Evolutionary conservation across 495 filamentous ascomycete genomes (phyloP).

Genomic region (Aspergillus kassunensis): DNA sequence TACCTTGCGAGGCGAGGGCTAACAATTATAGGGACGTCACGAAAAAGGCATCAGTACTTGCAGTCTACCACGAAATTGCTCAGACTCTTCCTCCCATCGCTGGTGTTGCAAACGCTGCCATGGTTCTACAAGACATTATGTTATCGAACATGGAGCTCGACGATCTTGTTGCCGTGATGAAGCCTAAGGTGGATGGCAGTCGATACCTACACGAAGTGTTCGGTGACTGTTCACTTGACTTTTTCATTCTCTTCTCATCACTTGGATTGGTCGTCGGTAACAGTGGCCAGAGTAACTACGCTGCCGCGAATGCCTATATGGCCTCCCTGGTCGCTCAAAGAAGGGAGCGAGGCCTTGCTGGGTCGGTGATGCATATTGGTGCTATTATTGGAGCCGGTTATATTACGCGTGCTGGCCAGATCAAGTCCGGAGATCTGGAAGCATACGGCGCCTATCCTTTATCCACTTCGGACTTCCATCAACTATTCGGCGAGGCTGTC

Average conservation of each 20-base stretch:
- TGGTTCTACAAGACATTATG: slow-evolving; percentile 23
- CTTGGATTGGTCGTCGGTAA: slow-evolving; percentile 49
- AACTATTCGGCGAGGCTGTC: slow-evolving; percentile 17
- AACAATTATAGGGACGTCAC: neutral
- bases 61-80: neutral
- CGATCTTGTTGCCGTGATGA: slow-evolving; percentile 2
- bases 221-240: slow-evolving; percentile 28
- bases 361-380: slow-evolving; percentile 10
- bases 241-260: slow-evolving; percentile 57
- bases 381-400: neutral
- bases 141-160: slow-evolving; percentile 9
- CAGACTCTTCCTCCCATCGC: slow-evolving; percentile 36
- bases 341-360: slow-evolving; percentile 24
- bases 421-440: neutral
- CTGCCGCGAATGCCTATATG: slow-evolving; percentile 54
- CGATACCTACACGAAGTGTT: slow-evolving; percentile 9
- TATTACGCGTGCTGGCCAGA: neutral
- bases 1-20: no score
- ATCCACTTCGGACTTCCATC: slow-evolving; percentile 47
- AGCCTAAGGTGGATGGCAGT: slow-evolving; percentile 12
- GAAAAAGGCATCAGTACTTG: neutral
- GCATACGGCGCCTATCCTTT: slow-evolving; percentile 3
- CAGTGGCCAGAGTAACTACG: slow-evolving; percentile 55
- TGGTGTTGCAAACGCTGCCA: slow-evolving; percentile 46
- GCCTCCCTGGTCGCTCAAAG: slow-evolving; percentile 28